phyloP scores from a whole-genome alignment of 352 stramenopile species.

The Globisporangium emineosum region DNA sequence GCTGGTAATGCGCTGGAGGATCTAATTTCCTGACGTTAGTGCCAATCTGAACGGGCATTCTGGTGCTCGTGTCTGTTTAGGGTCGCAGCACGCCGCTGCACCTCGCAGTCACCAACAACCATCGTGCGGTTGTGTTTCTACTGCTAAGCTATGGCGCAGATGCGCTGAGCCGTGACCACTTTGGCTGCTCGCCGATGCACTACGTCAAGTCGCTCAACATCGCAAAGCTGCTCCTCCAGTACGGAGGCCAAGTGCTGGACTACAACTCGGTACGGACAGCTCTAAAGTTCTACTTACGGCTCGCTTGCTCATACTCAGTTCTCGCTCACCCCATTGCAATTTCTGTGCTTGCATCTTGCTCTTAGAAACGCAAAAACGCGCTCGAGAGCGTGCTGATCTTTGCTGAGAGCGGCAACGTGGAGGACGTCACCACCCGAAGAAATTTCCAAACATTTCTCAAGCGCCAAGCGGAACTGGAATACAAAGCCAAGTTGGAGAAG shows the following conservation, averaged over 20 bases:
- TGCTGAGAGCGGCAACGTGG: slow-evolving; percentile 15
- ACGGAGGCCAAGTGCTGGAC: slow-evolving; percentile 53
- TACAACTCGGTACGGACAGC: slow-evolving; percentile 64
- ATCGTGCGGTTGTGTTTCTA: slow-evolving; percentile 60
- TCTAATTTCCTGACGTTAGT: neutral
- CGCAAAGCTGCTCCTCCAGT: slow-evolving; percentile 60
- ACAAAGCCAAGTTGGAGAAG: slow-evolving; percentile 46
- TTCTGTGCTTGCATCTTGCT: neutral
- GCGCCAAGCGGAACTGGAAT: slow-evolving; percentile 41
- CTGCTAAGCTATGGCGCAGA: slow-evolving; percentile 68
- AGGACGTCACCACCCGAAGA: slow-evolving; percentile 13
- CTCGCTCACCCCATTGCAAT: too few relatives aligned
- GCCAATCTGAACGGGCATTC: too few relatives aligned
- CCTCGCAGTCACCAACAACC: slow-evolving; percentile 53
- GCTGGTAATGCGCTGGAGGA: slow-evolving; percentile 32
- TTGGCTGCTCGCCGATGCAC: slow-evolving; percentile 62
- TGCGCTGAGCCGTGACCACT: slow-evolving; percentile 47
- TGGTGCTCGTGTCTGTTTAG: slow-evolving; percentile 27
- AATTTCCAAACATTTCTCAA: slow-evolving; percentile 49
- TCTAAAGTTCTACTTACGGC: too few relatives aligned
- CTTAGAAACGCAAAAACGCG: slow-evolving; percentile 56
- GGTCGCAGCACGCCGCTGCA: slow-evolving; percentile 59
- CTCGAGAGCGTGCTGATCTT: slow-evolving; percentile 34
- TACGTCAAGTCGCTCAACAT: slow-evolving; percentile 67
- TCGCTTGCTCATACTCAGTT: too few relatives aligned